Percentiles rank a stretch among this genome's conserved stretches.
Evolutionary conservation across 73 alveolate genomes (phyloP).

Genomic region (Symbiodinium natans): DNA sequence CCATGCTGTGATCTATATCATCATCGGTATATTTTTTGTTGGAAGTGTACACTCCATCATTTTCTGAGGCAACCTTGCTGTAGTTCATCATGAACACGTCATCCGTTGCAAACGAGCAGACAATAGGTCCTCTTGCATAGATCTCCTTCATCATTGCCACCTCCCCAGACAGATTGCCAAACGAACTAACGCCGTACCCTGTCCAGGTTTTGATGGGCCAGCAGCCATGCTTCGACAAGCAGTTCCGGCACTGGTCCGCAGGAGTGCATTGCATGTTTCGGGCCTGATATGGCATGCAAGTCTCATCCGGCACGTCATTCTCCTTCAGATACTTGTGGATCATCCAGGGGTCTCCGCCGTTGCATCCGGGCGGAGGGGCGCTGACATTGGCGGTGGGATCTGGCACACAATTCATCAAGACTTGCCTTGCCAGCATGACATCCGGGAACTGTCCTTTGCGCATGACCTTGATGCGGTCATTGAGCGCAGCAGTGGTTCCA

Average conservation of each 20-base stretch:
- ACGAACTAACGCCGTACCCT: conserved; percentile 69
- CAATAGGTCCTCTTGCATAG: conserved; percentile 86
- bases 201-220: conserved; percentile 84
- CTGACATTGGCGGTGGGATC: conserved; percentile 25
- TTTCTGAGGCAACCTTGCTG: background rate
- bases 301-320: conserved; percentile 95
- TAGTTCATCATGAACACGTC: conserved; percentile 38
- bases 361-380: conserved; percentile 95
- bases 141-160: conserved; percentile 77
- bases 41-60: conserved; percentile 45
- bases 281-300: conserved; percentile 95
- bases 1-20: conserved; percentile 96
- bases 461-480: conserved; percentile 95
- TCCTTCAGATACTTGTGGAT: conserved; percentile 94
- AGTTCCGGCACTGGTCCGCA: conserved; percentile 90
- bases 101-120: conserved; percentile 77
- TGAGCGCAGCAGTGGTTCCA: conserved; percentile 95
- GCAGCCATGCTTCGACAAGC: conserved; percentile 48
- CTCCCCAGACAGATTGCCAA: conserved; percentile 80
- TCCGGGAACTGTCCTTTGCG: conserved; percentile 57
- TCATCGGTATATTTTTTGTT: conserved; percentile 26
- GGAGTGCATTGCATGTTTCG: conserved; percentile 94
- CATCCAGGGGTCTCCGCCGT: conserved; percentile 96
- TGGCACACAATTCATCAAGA: conserved; percentile 81
- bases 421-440: conserved; percentile 71